Conservation (phyloP, 768 basidiomycete genomes). For the Russula griseocarnosa region DNA sequence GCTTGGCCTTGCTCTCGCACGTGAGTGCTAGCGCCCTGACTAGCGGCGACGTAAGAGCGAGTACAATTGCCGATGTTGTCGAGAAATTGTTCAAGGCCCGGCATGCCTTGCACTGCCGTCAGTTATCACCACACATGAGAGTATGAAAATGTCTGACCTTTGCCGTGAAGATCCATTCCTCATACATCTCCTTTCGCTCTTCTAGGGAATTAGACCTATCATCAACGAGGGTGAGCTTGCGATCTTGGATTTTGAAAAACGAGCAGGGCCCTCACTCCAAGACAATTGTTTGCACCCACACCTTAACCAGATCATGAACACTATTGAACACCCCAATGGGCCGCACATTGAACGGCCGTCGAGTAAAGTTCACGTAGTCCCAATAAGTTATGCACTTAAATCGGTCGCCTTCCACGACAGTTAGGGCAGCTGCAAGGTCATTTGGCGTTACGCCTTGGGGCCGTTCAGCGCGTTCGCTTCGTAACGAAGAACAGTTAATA, state of each 20-base stretch:
- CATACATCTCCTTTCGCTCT: slow-evolving; percentile 11
- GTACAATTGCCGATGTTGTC: slow-evolving; percentile 12
- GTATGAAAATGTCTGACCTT: slow-evolving; percentile 12
- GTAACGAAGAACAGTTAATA: background rate
- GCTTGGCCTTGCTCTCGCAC: slow-evolving; percentile 11
- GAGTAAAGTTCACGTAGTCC: slow-evolving; percentile 22
- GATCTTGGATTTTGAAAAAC: background rate
- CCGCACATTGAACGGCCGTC: background rate
- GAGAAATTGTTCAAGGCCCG: slow-evolving; percentile 18
- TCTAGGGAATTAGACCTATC: slow-evolving; percentile 3
- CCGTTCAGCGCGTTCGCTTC: background rate
- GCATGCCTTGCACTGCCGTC: slow-evolving; percentile 6
- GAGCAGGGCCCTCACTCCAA: background rate
- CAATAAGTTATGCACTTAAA: slow-evolving; percentile 20
- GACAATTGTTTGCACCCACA: slow-evolving; percentile 9
- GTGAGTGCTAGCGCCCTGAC: slow-evolving; percentile 4
- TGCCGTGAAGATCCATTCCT: slow-evolving; percentile 15
- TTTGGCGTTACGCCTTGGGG: background rate
- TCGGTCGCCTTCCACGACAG: slow-evolving; percentile 16
- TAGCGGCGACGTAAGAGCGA: slow-evolving; percentile 5
- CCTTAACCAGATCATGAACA: slow-evolving; percentile 16
- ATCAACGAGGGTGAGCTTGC: background rate
- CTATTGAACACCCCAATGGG: slow-evolving; percentile 11
- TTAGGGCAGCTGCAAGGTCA: slow-evolving; percentile 16
- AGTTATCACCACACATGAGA: background rate